Conservation (phyloP, 257 asterid species). For the Gentiana dahurica region DNA sequence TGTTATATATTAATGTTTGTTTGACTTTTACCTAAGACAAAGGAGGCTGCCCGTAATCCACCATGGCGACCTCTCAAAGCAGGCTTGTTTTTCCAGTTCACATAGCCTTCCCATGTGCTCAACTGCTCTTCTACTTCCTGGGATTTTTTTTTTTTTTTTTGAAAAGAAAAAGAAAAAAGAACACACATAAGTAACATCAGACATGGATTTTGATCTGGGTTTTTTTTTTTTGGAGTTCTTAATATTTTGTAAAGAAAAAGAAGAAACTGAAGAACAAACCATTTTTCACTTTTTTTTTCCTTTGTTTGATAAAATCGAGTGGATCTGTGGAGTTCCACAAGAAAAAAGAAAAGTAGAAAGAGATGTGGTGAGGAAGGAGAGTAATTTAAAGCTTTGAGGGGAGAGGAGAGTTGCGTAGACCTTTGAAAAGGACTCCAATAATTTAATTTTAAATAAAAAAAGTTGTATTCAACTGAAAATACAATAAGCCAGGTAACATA, state of each 20-base stretch:
- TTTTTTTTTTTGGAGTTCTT: not conserved
- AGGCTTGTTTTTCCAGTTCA: slow-evolving; percentile 62
- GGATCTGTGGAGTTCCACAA: slow-evolving; percentile 5
- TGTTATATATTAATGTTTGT: no score
- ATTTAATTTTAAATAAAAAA: no score
- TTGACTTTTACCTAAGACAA: slow-evolving; percentile 53
- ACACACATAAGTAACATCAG: no score
- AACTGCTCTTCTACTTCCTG: slow-evolving; percentile 54
- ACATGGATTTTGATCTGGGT: not conserved
- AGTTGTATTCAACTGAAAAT: no score
- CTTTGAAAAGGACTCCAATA: slow-evolving; percentile 10
- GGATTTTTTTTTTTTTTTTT: not conserved
- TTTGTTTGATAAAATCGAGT: not conserved
- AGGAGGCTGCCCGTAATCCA: slow-evolving; percentile 82
- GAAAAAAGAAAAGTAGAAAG: slow-evolving; percentile 4
- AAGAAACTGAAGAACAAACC: not conserved
- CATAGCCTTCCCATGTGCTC: slow-evolving; percentile 70
- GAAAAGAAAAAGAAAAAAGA: not conserved
- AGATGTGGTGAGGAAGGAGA: slow-evolving; percentile 7
- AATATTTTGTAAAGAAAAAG: not conserved
- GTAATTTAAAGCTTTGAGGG: slow-evolving; percentile 13
- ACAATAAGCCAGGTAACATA: no score
- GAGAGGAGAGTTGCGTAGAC: slow-evolving; percentile 14
- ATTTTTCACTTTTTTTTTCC: slow-evolving; percentile 19
- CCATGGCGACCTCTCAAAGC: slow-evolving; percentile 59